Evolutionary conservation across 1,139 yeast genomes (phyloP), one percentile per base, ranked within the genome.

Genomic region (Sugiyamaella novakii): DNA sequence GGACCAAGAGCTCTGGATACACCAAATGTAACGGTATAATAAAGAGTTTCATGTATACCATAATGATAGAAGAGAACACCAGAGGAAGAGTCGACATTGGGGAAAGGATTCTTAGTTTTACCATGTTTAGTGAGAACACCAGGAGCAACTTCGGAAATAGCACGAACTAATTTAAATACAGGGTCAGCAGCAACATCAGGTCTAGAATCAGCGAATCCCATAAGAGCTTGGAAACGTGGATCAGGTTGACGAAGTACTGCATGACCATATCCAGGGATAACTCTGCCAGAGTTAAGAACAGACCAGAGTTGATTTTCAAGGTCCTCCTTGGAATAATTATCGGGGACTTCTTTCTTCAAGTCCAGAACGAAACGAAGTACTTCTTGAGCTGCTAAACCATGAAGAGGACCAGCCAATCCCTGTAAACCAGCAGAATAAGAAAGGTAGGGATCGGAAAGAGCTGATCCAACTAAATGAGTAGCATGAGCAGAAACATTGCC

Each of bases 51-150:
- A 56, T 87, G 86, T 74, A 92, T 81, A 61, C 98, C 98, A 78
- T 91, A 92, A 82, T 92, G 89, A 76, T 91, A 96, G 77, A 92
- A 83, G 65, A 92, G 77, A 61, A 91, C 96, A 77, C 98, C 98
- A 49, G 97, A 89, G 76, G 88, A 95, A 53, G 97, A 87, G 75
- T 91, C 98, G 64, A 91, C 98, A 73, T 91, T 91, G 74, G 98
- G 98, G 92, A 92, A 89, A 76, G 97, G 97, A 82, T 89, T 91
- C 83, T 88, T 87, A 69, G 97, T 89, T 82, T 91, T 91, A 74
- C 98, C 98, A 74, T 91, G 98, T 78, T 88, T 81, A 68, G 94
- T 85, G 70, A 91, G 80, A 56, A 91, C 98, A 64, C 81, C 85
- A 70, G 98, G 98, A 57, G 97, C 98, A 67, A 91, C 92, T 71